Percentiles rank a stretch among this genome's conserved stretches.
phyloP scores from a whole-genome alignment of 306 rosid species.

The Quercus gilva region DNA sequence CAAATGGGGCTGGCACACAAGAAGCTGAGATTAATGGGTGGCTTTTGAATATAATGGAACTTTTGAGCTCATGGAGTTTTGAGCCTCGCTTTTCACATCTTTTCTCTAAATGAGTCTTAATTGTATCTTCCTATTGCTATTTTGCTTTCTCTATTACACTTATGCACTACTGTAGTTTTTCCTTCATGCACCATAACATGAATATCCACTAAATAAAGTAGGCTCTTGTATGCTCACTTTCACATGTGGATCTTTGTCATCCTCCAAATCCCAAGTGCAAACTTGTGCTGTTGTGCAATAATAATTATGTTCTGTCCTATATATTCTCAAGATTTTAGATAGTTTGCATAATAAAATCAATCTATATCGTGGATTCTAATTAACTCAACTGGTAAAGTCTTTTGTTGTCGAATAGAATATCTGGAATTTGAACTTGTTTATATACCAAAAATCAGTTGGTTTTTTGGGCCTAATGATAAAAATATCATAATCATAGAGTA shows the following conservation, averaged over 20 bases:
- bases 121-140: neutral
- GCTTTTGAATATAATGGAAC: conserved; percentile 44
- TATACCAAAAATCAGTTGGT: too few species aligned
- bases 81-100: conserved; percentile 20
- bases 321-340: too few species aligned
- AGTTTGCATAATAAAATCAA: too few species aligned
- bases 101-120: conserved; percentile 1
- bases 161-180: neutral
- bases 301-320: too few species aligned
- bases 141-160: neutral
- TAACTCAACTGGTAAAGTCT: too few species aligned
- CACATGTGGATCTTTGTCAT: neutral
- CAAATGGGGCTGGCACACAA: conserved; percentile 13
- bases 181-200: neutral
- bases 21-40: conserved; percentile 35
- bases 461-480: too few species aligned
- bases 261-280: neutral
- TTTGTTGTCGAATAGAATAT: too few species aligned
- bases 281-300: too few species aligned
- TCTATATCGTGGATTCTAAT: too few species aligned
- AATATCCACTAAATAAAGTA: neutral
- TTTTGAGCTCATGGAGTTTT: conserved; percentile 48
- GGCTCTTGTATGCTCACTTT: neutral
- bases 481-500: too few species aligned
- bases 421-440: too few species aligned